Base-by-base conservation (phyloP, 1,284 basidiomycete species). In the Rhodotorula sp. region DNA sequence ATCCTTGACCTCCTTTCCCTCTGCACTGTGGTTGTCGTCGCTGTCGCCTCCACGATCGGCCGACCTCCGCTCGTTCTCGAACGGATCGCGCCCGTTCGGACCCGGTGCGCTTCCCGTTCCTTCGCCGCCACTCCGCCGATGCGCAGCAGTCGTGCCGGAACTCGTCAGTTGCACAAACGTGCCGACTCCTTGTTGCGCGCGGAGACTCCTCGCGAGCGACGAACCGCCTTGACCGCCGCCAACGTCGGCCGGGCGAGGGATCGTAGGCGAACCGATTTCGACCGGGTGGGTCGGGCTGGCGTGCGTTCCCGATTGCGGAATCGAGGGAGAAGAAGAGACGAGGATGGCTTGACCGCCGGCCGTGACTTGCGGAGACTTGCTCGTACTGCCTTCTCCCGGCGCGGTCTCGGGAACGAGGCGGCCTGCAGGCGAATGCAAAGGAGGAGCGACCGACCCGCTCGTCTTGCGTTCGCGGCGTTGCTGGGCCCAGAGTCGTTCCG, bases 401-500 rank as follows among this genome's bases (percentile, higher is more conserved):
- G 37, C 37, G 7, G 10, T 12, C 37, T 42, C 37, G 37, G 37
- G 12, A 10, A 10, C 12, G 37, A 42, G 37, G 37, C 37, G 37
- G 12, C 37, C 37, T 10, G 37, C 37, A 42, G 37, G 37, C 37
- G 37, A 42, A 42, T 42, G 37, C 37, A 42, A 42, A 10, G 37
- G 37, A 14, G 37, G 37, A 42, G 22, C 46, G 20, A 24, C 48
- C 22, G 61, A 42, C 14, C n/a, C 44, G 33, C 30, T 42, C 62
- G 67, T 60, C 56, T 69, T 62, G 26, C 69, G 60, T 48, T 71
- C 66, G 26, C 62, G 57, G 37, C 57, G 62, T 20, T 37, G 30
- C 26, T 58, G 58, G 4, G 69, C 66, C 69, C 69, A 71, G 22
- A 55, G 42, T 0, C 69, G 62, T 44, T 71, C 69, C 15, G 69